Base-by-base conservation (phyloP, 106 monocot genomes). In the Acorus calamus region DNA sequence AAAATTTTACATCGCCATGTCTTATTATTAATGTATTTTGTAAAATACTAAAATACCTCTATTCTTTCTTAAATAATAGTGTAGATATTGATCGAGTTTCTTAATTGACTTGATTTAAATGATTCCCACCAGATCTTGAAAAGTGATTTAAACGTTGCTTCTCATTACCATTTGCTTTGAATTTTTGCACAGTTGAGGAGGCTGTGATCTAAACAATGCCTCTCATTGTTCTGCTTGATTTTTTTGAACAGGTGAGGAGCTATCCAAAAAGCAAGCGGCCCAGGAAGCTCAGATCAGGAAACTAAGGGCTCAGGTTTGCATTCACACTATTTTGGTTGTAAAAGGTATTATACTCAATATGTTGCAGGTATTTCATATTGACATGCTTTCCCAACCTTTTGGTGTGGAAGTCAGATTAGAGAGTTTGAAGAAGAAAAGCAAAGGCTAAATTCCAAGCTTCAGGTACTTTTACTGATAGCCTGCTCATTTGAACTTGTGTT, bases 381-480 rank as follows among this genome's bases (percentile, higher is more conserved):
- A 7, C 11, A 44, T 4, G 43, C 46, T 41, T 41, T 45, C 7
- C 2, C 4, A 28, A 6, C 11, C 54, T n/a, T 62, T 47, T 64
- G 60, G 3, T 69, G 46, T 75, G 57, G 50, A 74, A 61, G 52
- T 11, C 73, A 96, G 96, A 85, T 96, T 7, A 78, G 96, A 60
- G 96, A 96, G 59, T 64, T 91, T 74, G 96, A 96, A 77, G 96
- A 96, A 61, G 87, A 96, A 71, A 96, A 96, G 57, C 87, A 96
- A 70, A 84, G 76, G 67, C 87, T 96, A 11, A 91, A 84, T 74
- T 87, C 94, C 73, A 94, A 78, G 76, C 79, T 94, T 69, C 94
- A 94, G 94, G 94, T 89, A 84, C 53, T 57, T 63, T 1, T 66
- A 44, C 55, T 41, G 53, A 52, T 49, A 10, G 55, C 49, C 11